Evolutionary conservation across 2,329 filamentous ascomycete genomes (phyloP).

Genomic region (Hypoxylon sp.): DNA sequence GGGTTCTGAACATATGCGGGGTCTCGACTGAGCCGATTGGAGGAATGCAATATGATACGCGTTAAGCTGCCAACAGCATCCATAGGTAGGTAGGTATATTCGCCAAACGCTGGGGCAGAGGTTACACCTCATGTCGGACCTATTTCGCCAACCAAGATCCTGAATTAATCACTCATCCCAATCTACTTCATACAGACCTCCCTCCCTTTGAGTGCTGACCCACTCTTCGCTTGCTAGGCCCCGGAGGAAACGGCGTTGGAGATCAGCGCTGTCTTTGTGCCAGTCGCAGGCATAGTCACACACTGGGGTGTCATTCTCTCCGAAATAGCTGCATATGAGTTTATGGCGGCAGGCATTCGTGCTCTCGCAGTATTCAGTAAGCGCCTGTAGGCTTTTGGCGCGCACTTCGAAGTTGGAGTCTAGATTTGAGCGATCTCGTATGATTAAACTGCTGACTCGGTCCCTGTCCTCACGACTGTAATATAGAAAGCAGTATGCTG

Average conservation of each 20-base stretch:
- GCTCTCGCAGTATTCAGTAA: conserved; percentile 86
- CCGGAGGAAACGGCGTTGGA: conserved; percentile 69
- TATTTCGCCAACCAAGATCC: conserved; percentile 14
- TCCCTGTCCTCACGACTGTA: conserved; percentile 91
- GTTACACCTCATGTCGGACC: conserved; percentile 34
- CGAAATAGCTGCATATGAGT: conserved; percentile 82
- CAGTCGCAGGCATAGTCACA: conserved; percentile 84
- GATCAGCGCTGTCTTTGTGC: conserved; percentile 74
- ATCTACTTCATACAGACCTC: conserved; percentile 68
- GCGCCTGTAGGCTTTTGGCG: conserved; percentile 72
- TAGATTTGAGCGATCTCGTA: conserved; percentile 57
- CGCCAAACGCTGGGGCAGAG: conserved; percentile 32
- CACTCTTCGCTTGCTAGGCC: conserved; percentile 72
- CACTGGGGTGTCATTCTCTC: conserved; percentile 68
- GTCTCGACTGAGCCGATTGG: conserved; percentile 47
- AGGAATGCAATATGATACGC: conserved; percentile 45
- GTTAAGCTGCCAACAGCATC: conserved; percentile 38
- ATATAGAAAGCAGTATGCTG: conserved; percentile 88
- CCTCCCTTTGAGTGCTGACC: conserved; percentile 72
- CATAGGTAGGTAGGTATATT: too few species aligned
- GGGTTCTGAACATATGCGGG: conserved; percentile 45
- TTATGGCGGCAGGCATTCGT: conserved; percentile 80
- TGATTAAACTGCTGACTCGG: conserved; percentile 71
- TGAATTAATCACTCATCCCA: conserved; percentile 61
- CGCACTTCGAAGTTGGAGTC: conserved; percentile 63